Conservation (phyloP, 139 green algal genomes). For the Pleodorina starrii region DNA sequence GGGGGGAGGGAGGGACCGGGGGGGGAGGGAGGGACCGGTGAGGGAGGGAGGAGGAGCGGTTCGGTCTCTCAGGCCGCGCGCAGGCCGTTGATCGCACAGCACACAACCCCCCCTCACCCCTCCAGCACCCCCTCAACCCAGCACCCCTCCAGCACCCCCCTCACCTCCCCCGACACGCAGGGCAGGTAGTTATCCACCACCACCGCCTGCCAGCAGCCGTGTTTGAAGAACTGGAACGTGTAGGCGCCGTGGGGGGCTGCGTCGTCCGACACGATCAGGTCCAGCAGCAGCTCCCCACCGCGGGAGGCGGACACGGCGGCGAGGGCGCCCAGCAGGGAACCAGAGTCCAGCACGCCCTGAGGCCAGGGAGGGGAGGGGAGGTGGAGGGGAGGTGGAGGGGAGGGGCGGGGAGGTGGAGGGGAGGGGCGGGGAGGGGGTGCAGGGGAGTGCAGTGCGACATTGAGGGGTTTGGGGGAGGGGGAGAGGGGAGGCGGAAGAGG, state of each 20-base stretch:
- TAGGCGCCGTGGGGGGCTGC: slow-evolving; percentile 44
- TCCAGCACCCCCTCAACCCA: no score
- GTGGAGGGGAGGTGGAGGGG: background rate
- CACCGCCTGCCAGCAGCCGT: slow-evolving; percentile 71
- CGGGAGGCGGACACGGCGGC: slow-evolving; percentile 59
- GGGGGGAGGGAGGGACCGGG: no score
- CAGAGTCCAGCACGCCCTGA: slow-evolving; percentile 55
- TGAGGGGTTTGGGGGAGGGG: background rate
- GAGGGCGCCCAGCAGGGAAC: slow-evolving; percentile 66
- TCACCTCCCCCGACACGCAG: slow-evolving; percentile 36
- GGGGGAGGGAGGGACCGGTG: no score
- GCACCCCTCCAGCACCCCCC: background rate
- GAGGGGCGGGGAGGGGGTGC: background rate
- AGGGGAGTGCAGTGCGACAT: no score
- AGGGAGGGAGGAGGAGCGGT: no score
- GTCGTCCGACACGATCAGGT: slow-evolving; percentile 68
- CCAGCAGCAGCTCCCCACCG: slow-evolving; percentile 63
- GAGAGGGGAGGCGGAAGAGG: no score
- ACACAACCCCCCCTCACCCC: no score
- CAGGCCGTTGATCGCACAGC: no score
- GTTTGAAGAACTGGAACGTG: slow-evolving; percentile 80
- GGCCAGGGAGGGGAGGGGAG: background rate
- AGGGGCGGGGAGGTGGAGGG: background rate
- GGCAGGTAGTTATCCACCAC: slow-evolving; percentile 55
- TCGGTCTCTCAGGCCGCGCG: no score